phyloP scores from a whole-genome alignment of 2,329 filamentous ascomycete species.

The Xylariaceae sp. region DNA sequence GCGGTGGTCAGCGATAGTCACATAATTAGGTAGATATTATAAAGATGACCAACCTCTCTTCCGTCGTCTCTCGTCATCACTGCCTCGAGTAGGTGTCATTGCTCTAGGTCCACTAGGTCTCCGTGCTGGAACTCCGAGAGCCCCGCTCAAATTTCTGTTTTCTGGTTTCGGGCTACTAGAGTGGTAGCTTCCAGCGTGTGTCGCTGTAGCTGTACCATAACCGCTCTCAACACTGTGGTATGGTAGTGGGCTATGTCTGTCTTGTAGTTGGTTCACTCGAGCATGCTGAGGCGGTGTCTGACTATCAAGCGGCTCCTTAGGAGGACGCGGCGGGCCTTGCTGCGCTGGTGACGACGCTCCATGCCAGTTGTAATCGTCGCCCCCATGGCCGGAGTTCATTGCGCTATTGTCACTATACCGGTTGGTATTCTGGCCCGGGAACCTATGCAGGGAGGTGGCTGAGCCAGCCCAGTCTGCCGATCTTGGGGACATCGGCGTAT shows the following conservation, averaged over 20 bases:
- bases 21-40: neutral
- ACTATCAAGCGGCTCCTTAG: conserved; percentile 62
- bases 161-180: conserved; percentile 57
- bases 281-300: conserved; percentile 51
- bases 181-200: conserved; percentile 49
- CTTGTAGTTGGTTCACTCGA: conserved; percentile 55
- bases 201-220: conserved; percentile 53
- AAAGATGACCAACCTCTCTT: conserved; percentile 56
- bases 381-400: conserved; percentile 35
- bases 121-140: conserved; percentile 54
- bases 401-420: conserved; percentile 53
- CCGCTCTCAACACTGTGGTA: conserved; percentile 59
- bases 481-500: conserved; percentile 60
- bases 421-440: conserved; percentile 49
- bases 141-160: conserved; percentile 60
- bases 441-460: conserved; percentile 59
- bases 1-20: conserved; percentile 1
- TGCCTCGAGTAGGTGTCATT: conserved; percentile 61
- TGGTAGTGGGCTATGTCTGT: conserved; percentile 55
- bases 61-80: conserved; percentile 51
- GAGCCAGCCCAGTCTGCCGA: conserved; percentile 67
- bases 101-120: conserved; percentile 61
- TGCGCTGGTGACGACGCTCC: conserved; percentile 47
- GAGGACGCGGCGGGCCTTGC: conserved; percentile 59
- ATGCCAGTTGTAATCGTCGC: conserved; percentile 46